Evolutionary conservation across 805 yeast species (phyloP).

Genomic region (Barnettozyma californica): DNA sequence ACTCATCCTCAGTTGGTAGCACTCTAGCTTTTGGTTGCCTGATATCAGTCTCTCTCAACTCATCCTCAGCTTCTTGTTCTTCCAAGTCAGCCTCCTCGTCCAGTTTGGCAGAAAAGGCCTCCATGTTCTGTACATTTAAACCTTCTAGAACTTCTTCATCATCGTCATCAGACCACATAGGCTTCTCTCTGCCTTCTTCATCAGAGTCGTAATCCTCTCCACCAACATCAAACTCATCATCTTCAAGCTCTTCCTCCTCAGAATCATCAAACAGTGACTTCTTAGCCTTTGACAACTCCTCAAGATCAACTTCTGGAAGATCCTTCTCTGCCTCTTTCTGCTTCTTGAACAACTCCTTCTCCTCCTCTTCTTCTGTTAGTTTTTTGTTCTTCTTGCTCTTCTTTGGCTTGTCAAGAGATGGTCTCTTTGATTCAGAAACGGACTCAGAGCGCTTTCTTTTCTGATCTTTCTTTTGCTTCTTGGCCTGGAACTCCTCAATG

Average conservation of each 20-base stretch:
- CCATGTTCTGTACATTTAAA: constrained; percentile 79
- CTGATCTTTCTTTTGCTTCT: constrained; percentile 33
- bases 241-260: constrained; percentile 29
- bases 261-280: constrained; percentile 70
- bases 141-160: constrained; percentile 59
- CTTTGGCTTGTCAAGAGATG: constrained; percentile 10
- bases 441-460: constrained; percentile 31
- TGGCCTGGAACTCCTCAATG: constrained; percentile 72
- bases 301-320: constrained; percentile 62
- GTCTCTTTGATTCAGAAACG: constrained; percentile 25
- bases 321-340: constrained; percentile 37
- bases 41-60: constrained; percentile 51
- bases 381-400: constrained; percentile 16
- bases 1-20: constrained; percentile 67
- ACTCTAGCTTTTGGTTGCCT: constrained; percentile 71
- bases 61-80: constrained; percentile 58
- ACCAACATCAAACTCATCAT: constrained; percentile 53
- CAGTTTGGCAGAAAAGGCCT: constrained; percentile 61
- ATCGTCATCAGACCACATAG: constrained; percentile 34
- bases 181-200: constrained; percentile 23
- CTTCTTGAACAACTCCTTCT: constrained; percentile 19
- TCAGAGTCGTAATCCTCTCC: constrained; percentile 35
- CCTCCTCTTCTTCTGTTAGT: constrained; percentile 22
- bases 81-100: constrained; percentile 56
- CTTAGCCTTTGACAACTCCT: constrained; percentile 63